phyloP scores from a whole-genome alignment of 495 filamentous ascomycete genomes.

The Daldinia childiae region DNA sequence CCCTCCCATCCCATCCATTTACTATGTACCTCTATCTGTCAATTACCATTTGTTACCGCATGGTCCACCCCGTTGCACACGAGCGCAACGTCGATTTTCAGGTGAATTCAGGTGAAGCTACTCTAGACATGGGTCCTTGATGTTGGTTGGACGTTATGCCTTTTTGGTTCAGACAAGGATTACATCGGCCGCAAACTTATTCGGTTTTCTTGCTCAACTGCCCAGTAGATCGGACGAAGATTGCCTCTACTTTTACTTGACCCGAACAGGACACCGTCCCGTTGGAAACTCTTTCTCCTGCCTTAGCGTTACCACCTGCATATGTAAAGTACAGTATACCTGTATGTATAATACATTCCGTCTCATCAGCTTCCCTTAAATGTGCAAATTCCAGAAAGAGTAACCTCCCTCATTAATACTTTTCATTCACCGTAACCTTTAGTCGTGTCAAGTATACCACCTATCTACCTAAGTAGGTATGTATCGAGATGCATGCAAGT shows the following conservation, averaged over 20 bases:
- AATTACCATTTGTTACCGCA: conserved; percentile 34
- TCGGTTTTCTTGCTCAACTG: background rate
- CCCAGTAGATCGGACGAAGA: conserved; percentile 38
- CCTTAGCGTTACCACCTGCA: conserved; percentile 42
- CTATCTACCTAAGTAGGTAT: background rate
- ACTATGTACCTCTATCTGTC: conserved; percentile 1
- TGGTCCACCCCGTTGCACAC: conserved; percentile 30
- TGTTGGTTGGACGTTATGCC: conserved; percentile 15
- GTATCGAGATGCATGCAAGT: conserved; percentile 3
- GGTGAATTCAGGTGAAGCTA: conserved; percentile 47
- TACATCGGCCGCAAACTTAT: background rate
- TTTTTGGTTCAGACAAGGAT: background rate
- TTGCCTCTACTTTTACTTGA: conserved; percentile 18
- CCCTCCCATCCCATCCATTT: conserved; percentile 22
- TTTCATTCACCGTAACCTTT: background rate
- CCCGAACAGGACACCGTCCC: conserved; percentile 38
- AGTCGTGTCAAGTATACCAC: conserved; percentile 27
- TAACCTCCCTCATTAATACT: conserved; percentile 27
- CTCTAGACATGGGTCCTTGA: conserved; percentile 28
- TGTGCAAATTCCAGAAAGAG: conserved; percentile 23
- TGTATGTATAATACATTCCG: background rate
- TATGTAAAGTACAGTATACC: conserved; percentile 7
- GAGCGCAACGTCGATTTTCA: conserved; percentile 41
- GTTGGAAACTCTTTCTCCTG: conserved; percentile 43
- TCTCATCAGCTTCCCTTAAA: conserved; percentile 5